These are phyloP conservation scores for Tremellales sp. DNA, from an alignment of 1,284 basidiomycete species.

Conservation along the genomic window DNA sequence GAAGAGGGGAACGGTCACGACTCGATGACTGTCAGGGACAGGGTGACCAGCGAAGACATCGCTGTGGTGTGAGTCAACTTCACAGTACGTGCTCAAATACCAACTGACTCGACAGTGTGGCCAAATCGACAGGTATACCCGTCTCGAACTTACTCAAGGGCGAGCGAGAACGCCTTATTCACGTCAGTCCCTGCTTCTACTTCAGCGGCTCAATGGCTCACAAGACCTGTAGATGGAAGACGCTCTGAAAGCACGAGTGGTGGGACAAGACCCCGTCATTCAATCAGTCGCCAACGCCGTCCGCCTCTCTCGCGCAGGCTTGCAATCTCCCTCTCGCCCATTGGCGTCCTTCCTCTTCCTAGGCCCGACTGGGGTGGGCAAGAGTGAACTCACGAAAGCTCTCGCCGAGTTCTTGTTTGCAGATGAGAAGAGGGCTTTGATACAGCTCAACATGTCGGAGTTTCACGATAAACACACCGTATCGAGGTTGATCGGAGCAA, in stretches of 20 bases:
- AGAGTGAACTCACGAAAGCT: conserved; percentile 85
- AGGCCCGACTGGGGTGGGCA: conserved; percentile 66
- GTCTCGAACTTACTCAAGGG: conserved; percentile 83
- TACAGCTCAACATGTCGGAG: conserved; percentile 90
- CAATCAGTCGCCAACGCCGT: conserved; percentile 78
- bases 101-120: conserved; percentile 51
- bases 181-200: conserved; percentile 54
- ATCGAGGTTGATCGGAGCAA: conserved; percentile 81
- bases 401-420: conserved; percentile 82
- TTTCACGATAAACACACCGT: conserved; percentile 88
- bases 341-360: conserved; percentile 89
- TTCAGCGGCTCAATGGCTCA: conserved; percentile 1
- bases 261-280: conserved; percentile 84
- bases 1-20: conserved; percentile 51
- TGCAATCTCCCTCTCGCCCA: conserved; percentile 79
- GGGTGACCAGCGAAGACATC: conserved; percentile 84
- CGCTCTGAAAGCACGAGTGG: conserved; percentile 65
- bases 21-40: conserved; percentile 68
- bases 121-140: conserved; percentile 87
- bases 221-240: conserved; percentile 69
- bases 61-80: conserved; percentile 61
- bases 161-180: conserved; percentile 83
- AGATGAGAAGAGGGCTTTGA: conserved; percentile 78
- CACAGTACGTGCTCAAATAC: too few species aligned
- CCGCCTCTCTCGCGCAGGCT: conserved; percentile 80